Evolutionary conservation across 2,329 filamentous ascomycete genomes (phyloP).

Genomic region (Aureobasidium sp.): DNA sequence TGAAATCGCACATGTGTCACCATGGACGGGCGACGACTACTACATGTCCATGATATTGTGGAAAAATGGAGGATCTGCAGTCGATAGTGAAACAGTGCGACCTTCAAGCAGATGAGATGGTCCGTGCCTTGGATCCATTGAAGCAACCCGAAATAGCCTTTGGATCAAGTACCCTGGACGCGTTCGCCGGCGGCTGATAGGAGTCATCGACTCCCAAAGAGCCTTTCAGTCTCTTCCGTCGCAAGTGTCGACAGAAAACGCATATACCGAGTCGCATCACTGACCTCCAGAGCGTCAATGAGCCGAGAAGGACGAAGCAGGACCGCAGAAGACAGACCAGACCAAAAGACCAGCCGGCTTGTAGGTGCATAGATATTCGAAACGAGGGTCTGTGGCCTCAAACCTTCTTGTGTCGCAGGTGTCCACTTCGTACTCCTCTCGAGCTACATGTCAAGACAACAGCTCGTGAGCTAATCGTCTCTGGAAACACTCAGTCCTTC

Average conservation of each 20-base stretch:
- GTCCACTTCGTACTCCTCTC: not conserved
- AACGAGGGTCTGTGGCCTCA: slow-evolving; percentile 1
- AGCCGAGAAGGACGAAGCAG: not conserved
- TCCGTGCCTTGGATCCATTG: slow-evolving; percentile 1
- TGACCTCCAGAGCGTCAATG: not conserved
- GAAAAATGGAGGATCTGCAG: slow-evolving; percentile 3
- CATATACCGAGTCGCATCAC: not conserved
- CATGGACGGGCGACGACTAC: not conserved
- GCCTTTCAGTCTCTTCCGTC: not conserved
- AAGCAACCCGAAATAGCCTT: slow-evolving; percentile 4
- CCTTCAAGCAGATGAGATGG: slow-evolving; percentile 12
- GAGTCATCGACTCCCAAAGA: not conserved
- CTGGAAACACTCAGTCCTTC: not conserved
- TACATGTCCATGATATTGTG: not conserved
- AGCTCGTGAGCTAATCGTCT: not conserved
- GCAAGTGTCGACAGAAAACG: not conserved
- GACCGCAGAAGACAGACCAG: not conserved
- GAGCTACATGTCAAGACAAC: not conserved
- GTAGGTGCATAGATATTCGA: slow-evolving; percentile 4
- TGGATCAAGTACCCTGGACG: not conserved
- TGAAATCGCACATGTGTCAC: not conserved
- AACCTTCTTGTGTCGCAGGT: slow-evolving; percentile 1
- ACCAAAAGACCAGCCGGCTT: not conserved
- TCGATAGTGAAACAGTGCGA: not conserved
- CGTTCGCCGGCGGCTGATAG: not conserved